phyloP scores from a whole-genome alignment of 2,329 filamentous ascomycete species.

The Botrytis cinerea region DNA sequence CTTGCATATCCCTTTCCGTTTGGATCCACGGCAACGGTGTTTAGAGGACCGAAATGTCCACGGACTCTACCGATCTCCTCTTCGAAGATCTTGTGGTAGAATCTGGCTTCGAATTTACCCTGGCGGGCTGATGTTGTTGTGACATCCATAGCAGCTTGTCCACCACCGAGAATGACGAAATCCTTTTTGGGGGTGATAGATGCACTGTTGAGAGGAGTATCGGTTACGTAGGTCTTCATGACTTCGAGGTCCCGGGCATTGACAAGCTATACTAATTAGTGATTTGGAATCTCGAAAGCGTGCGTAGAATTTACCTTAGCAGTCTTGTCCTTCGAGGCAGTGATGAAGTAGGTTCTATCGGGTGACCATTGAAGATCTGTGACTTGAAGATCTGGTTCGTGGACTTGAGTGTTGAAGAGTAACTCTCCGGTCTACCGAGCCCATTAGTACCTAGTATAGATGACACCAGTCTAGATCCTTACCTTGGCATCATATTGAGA shows the following conservation, averaged over 20 bases:
- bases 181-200: constrained; percentile 94
- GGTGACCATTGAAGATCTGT: constrained; percentile 93
- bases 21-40: constrained; percentile 93
- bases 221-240: constrained; percentile 87
- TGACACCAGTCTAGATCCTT: constrained; percentile 32
- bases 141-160: constrained; percentile 98
- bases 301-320: constrained; percentile 65
- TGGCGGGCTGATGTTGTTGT: constrained; percentile 86
- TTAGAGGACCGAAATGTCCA: constrained; percentile 85
- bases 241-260: constrained; percentile 83
- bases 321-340: constrained; percentile 95
- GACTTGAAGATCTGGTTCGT: constrained; percentile 76
- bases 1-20: constrained; percentile 90
- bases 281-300: neutral
- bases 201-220: constrained; percentile 96
- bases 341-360: constrained; percentile 98
- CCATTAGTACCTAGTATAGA: constrained; percentile 28
- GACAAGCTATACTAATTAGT: constrained; percentile 60
- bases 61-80: constrained; percentile 97
- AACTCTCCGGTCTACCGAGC: constrained; percentile 69
- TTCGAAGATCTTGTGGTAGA: constrained; percentile 99
- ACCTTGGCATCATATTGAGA: constrained; percentile 91
- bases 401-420: constrained; percentile 76
- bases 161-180: constrained; percentile 96
- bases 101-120: constrained; percentile 98